phyloP scores from a whole-genome alignment of 2,329 filamentous ascomycete genomes.

The Neoascochyta sp. region DNA sequence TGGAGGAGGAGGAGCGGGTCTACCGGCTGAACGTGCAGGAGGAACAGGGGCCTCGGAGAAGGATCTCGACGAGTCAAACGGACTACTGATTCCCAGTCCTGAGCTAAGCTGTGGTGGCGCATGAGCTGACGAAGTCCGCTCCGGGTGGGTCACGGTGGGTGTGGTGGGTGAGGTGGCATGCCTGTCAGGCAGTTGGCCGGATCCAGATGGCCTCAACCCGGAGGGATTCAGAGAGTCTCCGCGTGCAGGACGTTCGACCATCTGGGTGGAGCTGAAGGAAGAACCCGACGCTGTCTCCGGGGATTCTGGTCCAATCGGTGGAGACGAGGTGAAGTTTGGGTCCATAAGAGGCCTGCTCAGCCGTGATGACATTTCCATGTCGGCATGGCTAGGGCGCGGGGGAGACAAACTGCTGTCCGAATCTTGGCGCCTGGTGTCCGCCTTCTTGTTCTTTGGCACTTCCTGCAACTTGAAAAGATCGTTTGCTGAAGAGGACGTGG shows the following conservation, averaged over 20 bases:
- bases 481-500: slow-evolving; percentile 28
- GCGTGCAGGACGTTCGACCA: slow-evolving; percentile 50
- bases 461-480: slow-evolving; percentile 72
- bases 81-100: slow-evolving; percentile 42
- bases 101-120: slow-evolving; percentile 37
- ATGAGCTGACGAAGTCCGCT: slow-evolving; percentile 39
- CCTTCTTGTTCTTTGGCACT: slow-evolving; percentile 64
- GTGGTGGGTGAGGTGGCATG: slow-evolving; percentile 39
- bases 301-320: slow-evolving; percentile 36
- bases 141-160: slow-evolving; percentile 37
- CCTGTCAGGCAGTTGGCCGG: slow-evolving; percentile 60
- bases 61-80: slow-evolving; percentile 39
- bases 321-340: slow-evolving; percentile 37
- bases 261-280: slow-evolving; percentile 40
- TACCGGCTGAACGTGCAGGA: slow-evolving; percentile 47
- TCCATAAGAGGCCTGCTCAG: slow-evolving; percentile 33
- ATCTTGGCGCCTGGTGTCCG: slow-evolving; percentile 43
- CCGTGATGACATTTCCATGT: slow-evolving; percentile 38
- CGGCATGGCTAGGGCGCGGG: slow-evolving; percentile 40
- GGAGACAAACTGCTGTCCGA: slow-evolving; percentile 44
- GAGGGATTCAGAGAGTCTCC: slow-evolving; percentile 56
- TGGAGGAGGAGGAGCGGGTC: slow-evolving; percentile 41
- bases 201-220: slow-evolving; percentile 43
- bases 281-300: slow-evolving; percentile 31
- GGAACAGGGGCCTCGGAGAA: slow-evolving; percentile 44